Conservation (phyloP, 2,329 filamentous ascomycete genomes). For the Phialemonium atrogriseum region DNA sequence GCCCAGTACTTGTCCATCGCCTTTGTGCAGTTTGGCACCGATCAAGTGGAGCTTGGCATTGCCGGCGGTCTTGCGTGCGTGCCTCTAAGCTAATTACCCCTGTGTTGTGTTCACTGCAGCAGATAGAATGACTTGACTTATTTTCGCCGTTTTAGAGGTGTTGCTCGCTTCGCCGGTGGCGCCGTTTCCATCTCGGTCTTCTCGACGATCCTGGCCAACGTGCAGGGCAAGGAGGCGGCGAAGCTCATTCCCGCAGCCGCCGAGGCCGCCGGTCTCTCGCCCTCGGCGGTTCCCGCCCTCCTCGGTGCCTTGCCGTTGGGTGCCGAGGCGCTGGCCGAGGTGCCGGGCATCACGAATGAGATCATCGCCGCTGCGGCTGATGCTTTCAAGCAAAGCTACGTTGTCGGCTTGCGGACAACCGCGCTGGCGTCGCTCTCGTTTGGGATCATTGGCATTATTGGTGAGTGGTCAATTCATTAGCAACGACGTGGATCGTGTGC, state of each 20-base stretch:
- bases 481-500: too few relatives aligned
- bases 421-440: slow-evolving; percentile 20
- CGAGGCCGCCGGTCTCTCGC: slow-evolving; percentile 23
- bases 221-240: slow-evolving; percentile 18
- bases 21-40: slow-evolving; percentile 39
- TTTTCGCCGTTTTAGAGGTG: slow-evolving; percentile 17
- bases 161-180: slow-evolving; percentile 33
- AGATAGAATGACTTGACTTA: neutral
- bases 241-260: slow-evolving; percentile 25
- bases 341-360: slow-evolving; percentile 16
- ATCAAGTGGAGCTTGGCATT: slow-evolving; percentile 37
- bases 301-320: slow-evolving; percentile 19
- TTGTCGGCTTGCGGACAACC: slow-evolving; percentile 18
- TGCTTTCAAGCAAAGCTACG: slow-evolving; percentile 23
- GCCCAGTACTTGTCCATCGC: slow-evolving; percentile 38
- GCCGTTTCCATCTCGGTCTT: slow-evolving; percentile 32
- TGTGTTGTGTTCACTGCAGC: too few relatives aligned
- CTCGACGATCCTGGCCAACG: slow-evolving; percentile 30
- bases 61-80: slow-evolving; percentile 31
- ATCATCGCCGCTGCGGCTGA: slow-evolving; percentile 18
- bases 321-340: slow-evolving; percentile 13
- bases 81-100: slow-evolving; percentile 10
- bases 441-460: slow-evolving; percentile 20
- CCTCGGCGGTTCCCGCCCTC: slow-evolving; percentile 19
- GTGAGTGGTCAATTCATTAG: too few relatives aligned